Evolutionary conservation across 2,329 filamentous ascomycete species (phyloP).

Genomic region (Phialocephala sp.): DNA sequence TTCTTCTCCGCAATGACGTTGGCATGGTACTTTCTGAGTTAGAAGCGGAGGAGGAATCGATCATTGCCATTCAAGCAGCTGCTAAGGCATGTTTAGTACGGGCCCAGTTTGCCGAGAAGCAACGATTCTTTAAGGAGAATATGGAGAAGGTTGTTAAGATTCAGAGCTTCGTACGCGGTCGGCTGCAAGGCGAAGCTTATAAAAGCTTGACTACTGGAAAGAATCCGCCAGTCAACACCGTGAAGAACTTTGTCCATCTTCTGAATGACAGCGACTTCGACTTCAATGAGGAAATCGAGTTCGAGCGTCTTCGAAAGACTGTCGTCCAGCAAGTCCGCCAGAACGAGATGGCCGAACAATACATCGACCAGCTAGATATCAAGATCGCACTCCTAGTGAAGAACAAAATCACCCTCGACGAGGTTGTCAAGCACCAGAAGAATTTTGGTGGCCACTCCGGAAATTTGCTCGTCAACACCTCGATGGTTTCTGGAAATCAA

Average conservation of each 20-base stretch:
- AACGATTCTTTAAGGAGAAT: conserved; percentile 88
- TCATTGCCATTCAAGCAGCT: conserved; percentile 76
- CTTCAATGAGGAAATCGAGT: conserved; percentile 98
- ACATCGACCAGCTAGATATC: conserved; percentile 97
- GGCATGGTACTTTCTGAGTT: conserved; percentile 77
- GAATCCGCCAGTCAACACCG: conserved; percentile 93
- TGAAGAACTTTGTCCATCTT: conserved; percentile 97
- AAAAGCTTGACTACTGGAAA: conserved; percentile 96
- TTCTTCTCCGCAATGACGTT: conserved; percentile 76
- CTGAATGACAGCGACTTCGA: conserved; percentile 98
- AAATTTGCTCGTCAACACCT: conserved; percentile 83
- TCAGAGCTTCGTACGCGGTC: conserved; percentile 93
- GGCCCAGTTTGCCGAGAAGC: conserved; percentile 79
- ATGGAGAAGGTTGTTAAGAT: conserved; percentile 99
- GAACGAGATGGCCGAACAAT: conserved; percentile 96
- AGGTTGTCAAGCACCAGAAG: conserved; percentile 95
- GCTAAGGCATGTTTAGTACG: conserved; percentile 78
- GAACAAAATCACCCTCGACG: conserved; percentile 98
- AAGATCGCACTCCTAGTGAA: conserved; percentile 98
- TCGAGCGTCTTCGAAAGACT: conserved; percentile 91
- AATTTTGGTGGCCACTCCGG: conserved; percentile 92
- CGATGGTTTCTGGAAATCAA: conserved; percentile 86
- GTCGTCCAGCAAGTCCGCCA: conserved; percentile 97
- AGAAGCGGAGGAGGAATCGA: conserved; percentile 79
- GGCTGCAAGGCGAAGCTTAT: conserved; percentile 96